Evolutionary conservation across 805 yeast species (phyloP), one percentile per base, ranked within the genome.

Genomic region (Candida pseudoglaebosa): DNA sequence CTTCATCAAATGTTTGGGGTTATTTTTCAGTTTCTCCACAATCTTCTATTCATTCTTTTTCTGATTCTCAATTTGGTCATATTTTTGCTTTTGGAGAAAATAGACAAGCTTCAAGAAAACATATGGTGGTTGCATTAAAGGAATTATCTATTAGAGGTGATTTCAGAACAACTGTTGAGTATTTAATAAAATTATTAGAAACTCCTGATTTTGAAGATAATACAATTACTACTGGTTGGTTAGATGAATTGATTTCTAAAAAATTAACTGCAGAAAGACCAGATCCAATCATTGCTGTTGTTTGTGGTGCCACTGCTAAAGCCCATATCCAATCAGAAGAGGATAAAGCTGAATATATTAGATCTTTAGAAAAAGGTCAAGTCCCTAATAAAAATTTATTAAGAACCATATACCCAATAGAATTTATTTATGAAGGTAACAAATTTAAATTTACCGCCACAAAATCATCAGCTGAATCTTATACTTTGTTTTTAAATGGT

Each of bases 1-100:
- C 99, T 3, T 84, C 95, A 24, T 89, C 97, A 7, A 91, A 93
- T 53, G 99, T 95, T 36, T 93, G 99, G 99, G 99, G 99, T 71
- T 93, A 93, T 64, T 93, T 93, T 78, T 88, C 96, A 14, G 98
- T 93, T 38, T 88, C 93, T 52, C 89, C 86, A 67, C 91, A 87
- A 62, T 95, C 98, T 45, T 90, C 96, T 38, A 95, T 93, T 56
- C 99, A 93, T 67, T 89, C 97, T 4, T 95, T 89, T 70, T 84
- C 96, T 21, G 99, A 93, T 65, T 91, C 99, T 40, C 99, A 93
- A 68, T 93, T 93, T 56, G 99, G 99, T 62, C 99, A 93, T 65
- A 93, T 93, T 46, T 93, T 93, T 63, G 97, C 99, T 24, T 95
- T 91, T 66, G 99, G 99, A 62, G 99, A 93, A 70, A 91, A 90